These are phyloP conservation scores for Wakefieldia striispora DNA, from an alignment of 768 basidiomycete genomes.

Conservation along the genomic window DNA sequence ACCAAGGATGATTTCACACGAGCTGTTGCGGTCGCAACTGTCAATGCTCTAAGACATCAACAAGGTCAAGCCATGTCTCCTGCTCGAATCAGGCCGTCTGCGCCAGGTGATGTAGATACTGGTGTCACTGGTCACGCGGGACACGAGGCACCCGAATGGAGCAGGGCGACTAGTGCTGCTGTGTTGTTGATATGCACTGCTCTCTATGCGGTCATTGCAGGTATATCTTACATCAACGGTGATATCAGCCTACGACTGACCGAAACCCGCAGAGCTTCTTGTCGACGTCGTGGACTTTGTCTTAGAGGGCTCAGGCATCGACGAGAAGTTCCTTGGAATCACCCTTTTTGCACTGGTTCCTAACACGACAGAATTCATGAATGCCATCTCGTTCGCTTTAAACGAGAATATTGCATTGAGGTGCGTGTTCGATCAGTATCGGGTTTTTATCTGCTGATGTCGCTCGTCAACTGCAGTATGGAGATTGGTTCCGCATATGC, in stretches of 20 bases:
- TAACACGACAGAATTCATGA: conserved; percentile 99
- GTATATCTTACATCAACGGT: conserved; percentile 43
- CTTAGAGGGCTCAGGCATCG: conserved; percentile 84
- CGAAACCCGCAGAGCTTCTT: conserved; percentile 65
- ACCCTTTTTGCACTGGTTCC: conserved; percentile 97
- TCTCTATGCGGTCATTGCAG: conserved; percentile 93
- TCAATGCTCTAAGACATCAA: conserved; percentile 84
- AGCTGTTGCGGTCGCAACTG: conserved; percentile 92
- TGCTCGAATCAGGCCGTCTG: conserved; percentile 44
- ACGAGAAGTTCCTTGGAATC: conserved; percentile 96
- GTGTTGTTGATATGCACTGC: conserved; percentile 89
- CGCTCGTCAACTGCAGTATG: conserved; percentile 60
- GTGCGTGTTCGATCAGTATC: conserved; percentile 40
- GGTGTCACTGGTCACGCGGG: conserved; percentile 67
- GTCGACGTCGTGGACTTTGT: conserved; percentile 96
- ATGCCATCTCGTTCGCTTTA: conserved; percentile 95
- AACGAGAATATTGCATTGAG: conserved; percentile 96
- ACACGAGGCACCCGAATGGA: conserved; percentile 97
- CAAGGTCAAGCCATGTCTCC: conserved; percentile 53
- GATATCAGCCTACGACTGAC: conserved; percentile 1
- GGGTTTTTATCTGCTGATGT: neutral
- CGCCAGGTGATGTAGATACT: conserved; percentile 36
- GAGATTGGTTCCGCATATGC: conserved; percentile 99
- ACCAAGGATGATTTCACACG: conserved; percentile 88
- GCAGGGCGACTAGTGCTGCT: conserved; percentile 81